Evolutionary conservation across 305 asterid genomes (phyloP), one percentile per base, ranked within the genome.

Genomic region (Fraxinus xanthoxyloides): DNA sequence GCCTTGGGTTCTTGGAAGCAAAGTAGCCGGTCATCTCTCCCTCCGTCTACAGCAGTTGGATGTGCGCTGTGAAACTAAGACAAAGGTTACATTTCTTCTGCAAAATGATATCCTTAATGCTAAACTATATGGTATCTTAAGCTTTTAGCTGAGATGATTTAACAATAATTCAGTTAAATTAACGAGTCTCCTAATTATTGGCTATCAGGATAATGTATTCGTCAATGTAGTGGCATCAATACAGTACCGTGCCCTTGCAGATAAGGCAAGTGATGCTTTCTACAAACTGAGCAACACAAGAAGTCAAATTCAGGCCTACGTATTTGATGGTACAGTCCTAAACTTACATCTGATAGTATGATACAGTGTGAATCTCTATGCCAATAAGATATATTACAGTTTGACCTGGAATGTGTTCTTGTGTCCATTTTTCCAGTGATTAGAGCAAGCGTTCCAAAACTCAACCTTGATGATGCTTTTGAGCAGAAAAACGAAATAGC

Each of bases 211-310:
- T 69, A 80, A 72, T 32, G 83, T 80, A 3, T 80, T 80, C 35
- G 78, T 80, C 35, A 80, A 80, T n/a, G 83, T 80, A 7, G 83
- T 72, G 72, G 83, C 83, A 46, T 80, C 83, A 72, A 30, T 67
- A 67, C 74, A 67, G 74, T 67, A 67, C 35, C 74, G 74, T 13
- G 74, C 74, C 74, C 74, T 67, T 12, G 74, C 74, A 28, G 74
- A 67, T n/a, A 67, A 67, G 74, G 74, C 74, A 67, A 28, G 74
- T 15, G 74, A 67, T 3, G 74, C 74, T 67, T 67, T 67, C 38
- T 67, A 67, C 74, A 67, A 67, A 67, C 83, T 80, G 67, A 80
- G 72, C 70, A 80, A 80, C 56, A 72, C 83, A 19, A 80, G 83
- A 56, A 43, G 48, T 30, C 83, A 80, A 72, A 80, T 80, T 56